Percentiles rank a stretch among this genome's conserved stretches.
Evolutionary conservation across 208 protist genomes (phyloP).

Genomic region (Plasmodiophora brassicae): DNA sequence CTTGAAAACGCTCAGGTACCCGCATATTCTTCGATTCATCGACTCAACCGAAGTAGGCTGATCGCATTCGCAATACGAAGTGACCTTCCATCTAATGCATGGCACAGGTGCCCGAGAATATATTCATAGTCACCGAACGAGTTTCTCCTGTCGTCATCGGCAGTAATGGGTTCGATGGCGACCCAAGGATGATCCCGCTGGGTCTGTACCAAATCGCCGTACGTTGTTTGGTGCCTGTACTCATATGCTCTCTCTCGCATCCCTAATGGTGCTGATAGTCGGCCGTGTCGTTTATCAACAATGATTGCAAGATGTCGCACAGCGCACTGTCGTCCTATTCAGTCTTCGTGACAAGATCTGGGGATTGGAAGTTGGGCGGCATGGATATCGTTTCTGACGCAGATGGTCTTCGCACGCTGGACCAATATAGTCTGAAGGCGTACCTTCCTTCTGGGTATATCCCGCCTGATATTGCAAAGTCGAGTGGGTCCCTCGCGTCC

Average conservation of each 20-base stretch:
- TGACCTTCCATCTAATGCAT: background rate
- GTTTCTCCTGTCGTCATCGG: background rate
- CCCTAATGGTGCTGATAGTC: background rate
- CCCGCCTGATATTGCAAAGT: no score
- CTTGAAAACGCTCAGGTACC: constrained; percentile 9
- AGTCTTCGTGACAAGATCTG: constrained; percentile 1
- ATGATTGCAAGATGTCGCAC: constrained; percentile 23
- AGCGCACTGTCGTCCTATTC: background rate
- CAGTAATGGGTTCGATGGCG: background rate
- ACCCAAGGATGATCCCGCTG: background rate
- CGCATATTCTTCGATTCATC: background rate
- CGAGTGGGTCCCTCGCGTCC: no score
- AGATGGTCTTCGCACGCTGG: no score
- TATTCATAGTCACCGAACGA: background rate
- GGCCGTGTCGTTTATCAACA: background rate
- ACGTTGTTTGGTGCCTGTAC: background rate
- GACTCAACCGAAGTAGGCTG: background rate
- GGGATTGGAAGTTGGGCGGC: background rate
- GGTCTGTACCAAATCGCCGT: constrained; percentile 2
- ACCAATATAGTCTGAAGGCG: no score
- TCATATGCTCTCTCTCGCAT: background rate
- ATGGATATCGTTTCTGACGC: background rate
- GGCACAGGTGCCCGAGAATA: background rate
- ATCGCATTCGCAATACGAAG: background rate
- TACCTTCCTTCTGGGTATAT: no score